Base-by-base conservation (phyloP, 441 rosid species). In the Mallotus japonicus region DNA sequence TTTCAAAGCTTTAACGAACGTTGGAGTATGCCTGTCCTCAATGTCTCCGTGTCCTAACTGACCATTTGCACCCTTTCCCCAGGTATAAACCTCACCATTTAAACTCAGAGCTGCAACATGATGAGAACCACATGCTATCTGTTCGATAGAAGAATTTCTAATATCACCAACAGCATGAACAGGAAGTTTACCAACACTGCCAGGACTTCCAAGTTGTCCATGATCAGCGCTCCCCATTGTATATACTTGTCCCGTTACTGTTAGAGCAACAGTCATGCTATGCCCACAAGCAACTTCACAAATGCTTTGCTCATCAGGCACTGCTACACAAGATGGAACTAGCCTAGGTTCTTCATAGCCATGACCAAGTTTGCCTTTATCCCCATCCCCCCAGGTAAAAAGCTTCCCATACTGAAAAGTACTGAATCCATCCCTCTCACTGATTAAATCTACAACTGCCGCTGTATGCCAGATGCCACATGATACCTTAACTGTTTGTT, bases 401-500 rank as follows among this genome's bases (percentile, higher is more conserved):
- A 93, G 86, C 70, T 89, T 83, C 67, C 88, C 87, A 15, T 61
- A 77, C 0, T 76, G 68, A 71, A 79, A 75, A 76, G 72, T 74
- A 56, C 24, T 62, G 8, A 85, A 76, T 85, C 94, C 17, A 6
- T 67, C 71, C 28, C 37, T 66, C 58, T 66, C 58, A 4, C 20
- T 20, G 20, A 20, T 32, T 63, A 20, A 19, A 20, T 56, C 60
- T 11, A 92, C 86, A 42, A 92, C 88, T 20, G 97, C 98, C 78
- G 95, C 95, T 69, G 97, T 93, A 77, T 93, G 98, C 98, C 97
- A 92, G 80, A 85, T 87, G 65, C 97, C 97, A 88, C 98, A 93
- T 75, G 97, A 83, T 71, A 85, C 96, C 66, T 78, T 85, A 58
- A 77, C 74, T 12, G 90, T 85, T 67, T 83, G 79, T 67, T 86